These are phyloP conservation scores for Fusarium coffeatum DNA, from an alignment of 2,329 filamentous ascomycete species.

Conservation along the genomic window DNA sequence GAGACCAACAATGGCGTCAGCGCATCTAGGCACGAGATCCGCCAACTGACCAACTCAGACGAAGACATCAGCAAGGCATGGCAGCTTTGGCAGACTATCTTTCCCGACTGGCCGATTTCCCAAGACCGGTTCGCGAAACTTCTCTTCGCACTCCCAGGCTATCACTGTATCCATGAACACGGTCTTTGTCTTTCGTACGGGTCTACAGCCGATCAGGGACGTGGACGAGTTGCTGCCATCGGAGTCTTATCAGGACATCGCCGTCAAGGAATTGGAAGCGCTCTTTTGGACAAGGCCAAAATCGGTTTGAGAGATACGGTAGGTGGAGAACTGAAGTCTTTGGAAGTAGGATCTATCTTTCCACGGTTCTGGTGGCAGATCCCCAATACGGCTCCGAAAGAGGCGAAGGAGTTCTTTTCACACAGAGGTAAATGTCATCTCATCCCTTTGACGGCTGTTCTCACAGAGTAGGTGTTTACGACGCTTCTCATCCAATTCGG, in stretches of 20 bases:
- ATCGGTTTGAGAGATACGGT: not conserved
- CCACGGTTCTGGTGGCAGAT: conserved; percentile 43
- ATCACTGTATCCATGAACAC: conserved; percentile 33
- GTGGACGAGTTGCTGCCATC: conserved; percentile 33
- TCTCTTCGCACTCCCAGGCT: not conserved
- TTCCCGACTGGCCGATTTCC: conserved; percentile 37
- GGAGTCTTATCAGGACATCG: conserved; percentile 37
- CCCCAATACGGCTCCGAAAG: not conserved
- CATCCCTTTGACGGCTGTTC: rapidly evolving
- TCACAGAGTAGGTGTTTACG: conserved; percentile 11
- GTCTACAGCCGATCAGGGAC: not conserved
- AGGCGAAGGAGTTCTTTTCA: conserved; percentile 36
- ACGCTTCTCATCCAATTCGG: not conserved
- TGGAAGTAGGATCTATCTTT: conserved; percentile 35
- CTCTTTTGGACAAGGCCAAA: conserved; percentile 25
- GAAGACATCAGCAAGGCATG: conserved; percentile 35
- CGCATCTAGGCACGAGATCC: conserved; percentile 15
- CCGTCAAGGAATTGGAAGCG: conserved; percentile 33
- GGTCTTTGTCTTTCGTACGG: conserved; percentile 37
- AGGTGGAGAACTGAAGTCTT: conserved; percentile 7
- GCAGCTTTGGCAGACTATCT: conserved; percentile 39
- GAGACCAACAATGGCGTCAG: not conserved
- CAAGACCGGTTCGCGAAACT: conserved; percentile 14
- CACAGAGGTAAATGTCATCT: conserved; percentile 14
- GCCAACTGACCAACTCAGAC: conserved; percentile 13